phyloP scores from a whole-genome alignment of 805 yeast genomes.

The Suhomyces xylopsoci region DNA sequence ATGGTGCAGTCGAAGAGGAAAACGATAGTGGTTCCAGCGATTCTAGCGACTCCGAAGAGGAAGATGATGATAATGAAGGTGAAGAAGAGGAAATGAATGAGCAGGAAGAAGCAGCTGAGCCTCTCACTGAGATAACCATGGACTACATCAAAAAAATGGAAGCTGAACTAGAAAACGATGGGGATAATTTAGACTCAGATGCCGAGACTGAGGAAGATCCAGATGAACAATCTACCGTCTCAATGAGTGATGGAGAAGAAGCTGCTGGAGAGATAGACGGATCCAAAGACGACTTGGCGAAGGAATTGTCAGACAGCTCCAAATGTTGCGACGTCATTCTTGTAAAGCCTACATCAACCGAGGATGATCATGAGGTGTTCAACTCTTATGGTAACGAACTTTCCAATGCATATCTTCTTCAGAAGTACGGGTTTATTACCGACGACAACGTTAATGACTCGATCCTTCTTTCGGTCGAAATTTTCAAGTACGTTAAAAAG shows the following conservation, averaged over 20 bases:
- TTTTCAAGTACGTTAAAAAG: slow-evolving; percentile 30
- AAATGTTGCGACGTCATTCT: slow-evolving; percentile 71
- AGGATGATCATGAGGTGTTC: slow-evolving; percentile 56
- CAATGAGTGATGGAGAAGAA: slow-evolving; percentile 15
- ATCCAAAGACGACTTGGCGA: slow-evolving; percentile 30
- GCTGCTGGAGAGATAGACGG: slow-evolving; percentile 11
- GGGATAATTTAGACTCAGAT: slow-evolving; percentile 9
- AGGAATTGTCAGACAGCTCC: slow-evolving; percentile 32
- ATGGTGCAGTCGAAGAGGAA: slow-evolving; percentile 13
- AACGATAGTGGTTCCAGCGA: slow-evolving; percentile 14
- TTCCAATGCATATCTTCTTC: slow-evolving; percentile 60
- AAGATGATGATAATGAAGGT: slow-evolving; percentile 8
- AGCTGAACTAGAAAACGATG: slow-evolving; percentile 7
- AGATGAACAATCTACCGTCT: slow-evolving; percentile 20
- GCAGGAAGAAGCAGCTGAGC: slow-evolving; percentile 3
- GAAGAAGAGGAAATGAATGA: slow-evolving; percentile 21
- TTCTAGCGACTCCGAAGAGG: slow-evolving; percentile 6
- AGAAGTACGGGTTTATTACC: slow-evolving; percentile 78
- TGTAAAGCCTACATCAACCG: slow-evolving; percentile 39
- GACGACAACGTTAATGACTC: slow-evolving; percentile 46
- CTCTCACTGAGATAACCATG: slow-evolving; percentile 25
- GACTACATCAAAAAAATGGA: slow-evolving; percentile 29
- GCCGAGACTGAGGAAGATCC: slow-evolving; percentile 15
- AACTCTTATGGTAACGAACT: slow-evolving; percentile 78
- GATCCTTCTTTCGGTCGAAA: slow-evolving; percentile 55